These are phyloP conservation scores for Stellera chamaejasme DNA, from an alignment of 345 rosid genomes.

Conservation along the genomic window DNA sequence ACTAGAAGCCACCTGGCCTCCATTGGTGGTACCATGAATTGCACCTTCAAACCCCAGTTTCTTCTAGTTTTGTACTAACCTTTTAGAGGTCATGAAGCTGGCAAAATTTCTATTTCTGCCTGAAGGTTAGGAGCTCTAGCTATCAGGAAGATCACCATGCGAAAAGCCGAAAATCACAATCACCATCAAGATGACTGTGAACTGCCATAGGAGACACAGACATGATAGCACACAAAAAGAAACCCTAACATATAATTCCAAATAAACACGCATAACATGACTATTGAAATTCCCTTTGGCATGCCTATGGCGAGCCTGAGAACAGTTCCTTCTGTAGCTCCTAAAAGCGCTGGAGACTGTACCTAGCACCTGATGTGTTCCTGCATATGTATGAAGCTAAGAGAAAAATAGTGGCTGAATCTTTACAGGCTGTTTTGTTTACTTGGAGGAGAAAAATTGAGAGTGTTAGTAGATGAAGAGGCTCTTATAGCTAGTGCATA, in stretches of 20 bases:
- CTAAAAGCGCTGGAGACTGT: too few species aligned
- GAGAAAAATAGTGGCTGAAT: too few species aligned
- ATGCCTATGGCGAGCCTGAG: too few species aligned
- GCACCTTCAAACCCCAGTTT: slow-evolving; percentile 83
- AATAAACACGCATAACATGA: too few species aligned
- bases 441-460: too few species aligned
- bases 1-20: slow-evolving; percentile 91
- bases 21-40: slow-evolving; percentile 93
- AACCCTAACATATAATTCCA: slow-evolving; percentile 15
- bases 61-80: slow-evolving; percentile 59
- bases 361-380: too few species aligned
- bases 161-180: slow-evolving; percentile 41
- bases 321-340: too few species aligned
- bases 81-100: slow-evolving; percentile 82
- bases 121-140: slow-evolving; percentile 36
- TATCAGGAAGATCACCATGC: slow-evolving; percentile 63
- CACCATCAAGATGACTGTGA: slow-evolving; percentile 45
- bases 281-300: too few species aligned
- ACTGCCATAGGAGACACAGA: slow-evolving; percentile 33
- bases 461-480: too few species aligned
- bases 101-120: slow-evolving; percentile 71
- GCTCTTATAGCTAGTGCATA: too few species aligned
- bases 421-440: too few species aligned
- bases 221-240: background rate
- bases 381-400: too few species aligned